Evolutionary conservation across 2,329 filamentous ascomycete genomes (phyloP).

Genomic region (Colletotrichum melonis): DNA sequence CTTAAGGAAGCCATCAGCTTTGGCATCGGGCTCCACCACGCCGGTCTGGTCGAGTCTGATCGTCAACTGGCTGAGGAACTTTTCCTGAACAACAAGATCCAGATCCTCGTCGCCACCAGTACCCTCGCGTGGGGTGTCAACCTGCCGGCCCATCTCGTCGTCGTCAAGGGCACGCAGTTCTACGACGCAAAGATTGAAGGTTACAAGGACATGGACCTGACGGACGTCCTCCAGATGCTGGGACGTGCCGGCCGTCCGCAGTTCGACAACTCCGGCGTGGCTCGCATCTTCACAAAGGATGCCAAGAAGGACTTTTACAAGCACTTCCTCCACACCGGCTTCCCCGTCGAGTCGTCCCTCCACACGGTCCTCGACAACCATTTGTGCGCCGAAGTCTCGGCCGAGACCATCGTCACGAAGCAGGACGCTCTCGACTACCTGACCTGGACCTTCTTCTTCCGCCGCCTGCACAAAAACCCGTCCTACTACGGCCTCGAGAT

Average conservation of each 20-base stretch:
- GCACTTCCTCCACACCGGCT: slow-evolving; percentile 97
- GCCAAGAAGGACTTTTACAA: slow-evolving; percentile 99
- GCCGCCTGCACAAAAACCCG: slow-evolving; percentile 95
- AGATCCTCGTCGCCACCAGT: slow-evolving; percentile 94
- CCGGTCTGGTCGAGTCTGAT: slow-evolving; percentile 94
- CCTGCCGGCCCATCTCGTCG: slow-evolving; percentile 93
- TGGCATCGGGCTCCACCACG: slow-evolving; percentile 96
- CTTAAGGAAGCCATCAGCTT: slow-evolving; percentile 95
- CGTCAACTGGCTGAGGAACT: slow-evolving; percentile 92
- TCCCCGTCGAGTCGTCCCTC: slow-evolving; percentile 95
- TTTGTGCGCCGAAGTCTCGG: slow-evolving; percentile 92
- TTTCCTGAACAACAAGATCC: slow-evolving; percentile 97
- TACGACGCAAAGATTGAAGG: slow-evolving; percentile 98
- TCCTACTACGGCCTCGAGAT: slow-evolving; percentile 98
- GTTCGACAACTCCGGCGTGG: slow-evolving; percentile 95
- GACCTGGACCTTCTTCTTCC: slow-evolving; percentile 99
- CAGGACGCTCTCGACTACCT: slow-evolving; percentile 98
- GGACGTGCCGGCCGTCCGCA: slow-evolving; percentile 95
- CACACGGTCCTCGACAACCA: slow-evolving; percentile 98
- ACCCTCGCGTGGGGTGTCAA: slow-evolving; percentile 99
- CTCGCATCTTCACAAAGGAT: slow-evolving; percentile 96
- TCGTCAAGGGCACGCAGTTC: slow-evolving; percentile 98
- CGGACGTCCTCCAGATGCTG: slow-evolving; percentile 97
- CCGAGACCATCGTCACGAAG: slow-evolving; percentile 91
- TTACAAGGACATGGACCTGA: slow-evolving; percentile 99